Base-by-base conservation (phyloP, 176 grass and related monocot genomes). In the Ampelocalamus luodianensis region DNA sequence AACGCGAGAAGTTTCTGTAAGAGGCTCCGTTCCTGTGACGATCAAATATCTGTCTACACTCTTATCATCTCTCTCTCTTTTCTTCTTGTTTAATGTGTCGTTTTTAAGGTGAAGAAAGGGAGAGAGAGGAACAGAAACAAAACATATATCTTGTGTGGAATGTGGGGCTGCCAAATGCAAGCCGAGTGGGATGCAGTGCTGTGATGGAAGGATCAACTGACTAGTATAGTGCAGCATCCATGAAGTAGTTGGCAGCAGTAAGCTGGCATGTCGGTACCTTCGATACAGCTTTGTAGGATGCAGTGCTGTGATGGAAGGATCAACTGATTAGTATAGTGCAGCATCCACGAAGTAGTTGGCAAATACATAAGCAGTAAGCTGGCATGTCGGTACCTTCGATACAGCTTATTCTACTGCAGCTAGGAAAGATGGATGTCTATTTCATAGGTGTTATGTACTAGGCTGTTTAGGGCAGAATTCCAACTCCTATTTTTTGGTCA, bases 231-330 rank as follows among this genome's bases (percentile, higher is more conserved):
- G 38, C 48, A 16, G 46, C 39, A 56, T 82, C 85, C 79, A 76
- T 22, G 62, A 54, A 37, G 40, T 55, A 66, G 67, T 73, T 79
- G 87, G 56, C 44, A 36, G 74, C 68, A 80, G 60, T 38, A 67
- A 44, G 74, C 68, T 85, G 60, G 69, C 76, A 82, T 78, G 77
- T 82, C 71, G 51, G 73, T 51, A 79, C 68, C 80, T 54, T 84
- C 18, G 49, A 37, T 79, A 60, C 61, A 79, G 49, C 80, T 65
- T 69, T 68, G 65, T 62, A 67, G 77, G 37, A 66, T 81, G 24
- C 23, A 26, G 48, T 81, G 36, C n/a, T 74, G 36, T 65, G 61
- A 87, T 67, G 24, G 22, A 67, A 68, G 61, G 24, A 45, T 76
- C 26, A 82, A 20, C 46, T 59, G 6, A 46, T 74, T 61, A 87